A percentile compares a stretch with the other conserved stretches of the same genome.
Evolutionary conservation across 129 eudicot genomes (phyloP).

Genomic region (Gnaphalium uliginosum): DNA sequence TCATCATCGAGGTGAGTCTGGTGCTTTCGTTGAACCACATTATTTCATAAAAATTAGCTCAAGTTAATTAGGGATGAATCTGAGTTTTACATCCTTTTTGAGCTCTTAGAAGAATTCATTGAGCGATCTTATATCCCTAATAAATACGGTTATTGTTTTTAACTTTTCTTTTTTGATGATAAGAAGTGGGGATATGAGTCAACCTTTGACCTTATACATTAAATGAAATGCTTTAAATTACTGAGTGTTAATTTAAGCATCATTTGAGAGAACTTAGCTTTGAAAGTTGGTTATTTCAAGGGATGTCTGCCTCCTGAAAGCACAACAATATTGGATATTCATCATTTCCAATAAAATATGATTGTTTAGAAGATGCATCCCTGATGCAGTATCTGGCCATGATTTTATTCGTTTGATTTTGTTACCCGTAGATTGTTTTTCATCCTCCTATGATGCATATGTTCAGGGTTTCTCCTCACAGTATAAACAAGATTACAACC

Average conservation of each 20-base stretch:
- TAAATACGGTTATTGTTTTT: neutral
- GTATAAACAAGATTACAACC: neutral
- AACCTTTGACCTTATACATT: too few species aligned
- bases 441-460: conserved; percentile 8
- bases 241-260: conserved; percentile 9
- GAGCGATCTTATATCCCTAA: neutral
- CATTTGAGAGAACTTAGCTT: conserved; percentile 1
- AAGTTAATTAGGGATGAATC: neutral
- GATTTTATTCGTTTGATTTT: neutral
- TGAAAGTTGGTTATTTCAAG: neutral
- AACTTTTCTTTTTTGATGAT: neutral
- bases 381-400: neutral
- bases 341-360: neutral
- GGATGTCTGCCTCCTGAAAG: neutral
- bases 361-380: neutral
- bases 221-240: neutral
- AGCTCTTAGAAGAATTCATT: neutral
- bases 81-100: neutral
- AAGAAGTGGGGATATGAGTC: neutral
- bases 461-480: conserved; percentile 14
- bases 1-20: conserved; percentile 28
- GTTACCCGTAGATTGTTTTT: neutral
- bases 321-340: neutral
- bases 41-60: neutral
- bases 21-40: conserved; percentile 2